phyloP scores from a whole-genome alignment of 345 rosid genomes.

The Gossypium sturtianum region DNA sequence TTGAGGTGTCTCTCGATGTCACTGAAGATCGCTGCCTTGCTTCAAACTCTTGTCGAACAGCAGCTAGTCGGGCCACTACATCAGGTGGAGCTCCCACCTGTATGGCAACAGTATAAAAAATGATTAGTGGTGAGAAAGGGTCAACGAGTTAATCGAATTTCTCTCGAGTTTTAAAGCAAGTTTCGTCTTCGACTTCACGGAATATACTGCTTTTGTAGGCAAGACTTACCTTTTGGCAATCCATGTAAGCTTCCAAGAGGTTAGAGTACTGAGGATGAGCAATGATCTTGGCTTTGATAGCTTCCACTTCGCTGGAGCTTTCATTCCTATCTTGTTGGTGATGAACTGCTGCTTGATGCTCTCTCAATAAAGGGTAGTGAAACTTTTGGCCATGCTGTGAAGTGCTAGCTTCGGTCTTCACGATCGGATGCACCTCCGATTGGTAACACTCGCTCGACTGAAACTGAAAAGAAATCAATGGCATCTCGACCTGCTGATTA shows the following conservation, averaged over 20 bases:
- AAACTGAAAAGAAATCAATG: conserved; percentile 35
- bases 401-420: conserved; percentile 69
- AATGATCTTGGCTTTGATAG: conserved; percentile 87
- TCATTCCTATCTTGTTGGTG: conserved; percentile 44
- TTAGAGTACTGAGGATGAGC: conserved; percentile 88
- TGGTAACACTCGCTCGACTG: conserved; percentile 52
- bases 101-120: background rate
- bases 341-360: conserved; percentile 29
- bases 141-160: background rate
- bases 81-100: conserved; percentile 98
- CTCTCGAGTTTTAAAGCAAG: background rate
- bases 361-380: conserved; percentile 60
- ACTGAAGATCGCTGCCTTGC: conserved; percentile 49
- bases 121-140: background rate
- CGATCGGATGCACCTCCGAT: conserved; percentile 49
- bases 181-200: background rate
- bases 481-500: conserved; percentile 34
- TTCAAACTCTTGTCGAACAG: conserved; percentile 74
- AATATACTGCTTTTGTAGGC: background rate
- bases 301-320: conserved; percentile 51
- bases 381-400: conserved; percentile 42
- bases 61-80: conserved; percentile 57
- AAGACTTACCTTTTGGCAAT: conserved; percentile 78
- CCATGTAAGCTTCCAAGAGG: conserved; percentile 88
- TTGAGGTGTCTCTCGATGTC: conserved; percentile 33